phyloP scores from a whole-genome alignment of 306 rosid species.

The Quercus agrifolia region DNA sequence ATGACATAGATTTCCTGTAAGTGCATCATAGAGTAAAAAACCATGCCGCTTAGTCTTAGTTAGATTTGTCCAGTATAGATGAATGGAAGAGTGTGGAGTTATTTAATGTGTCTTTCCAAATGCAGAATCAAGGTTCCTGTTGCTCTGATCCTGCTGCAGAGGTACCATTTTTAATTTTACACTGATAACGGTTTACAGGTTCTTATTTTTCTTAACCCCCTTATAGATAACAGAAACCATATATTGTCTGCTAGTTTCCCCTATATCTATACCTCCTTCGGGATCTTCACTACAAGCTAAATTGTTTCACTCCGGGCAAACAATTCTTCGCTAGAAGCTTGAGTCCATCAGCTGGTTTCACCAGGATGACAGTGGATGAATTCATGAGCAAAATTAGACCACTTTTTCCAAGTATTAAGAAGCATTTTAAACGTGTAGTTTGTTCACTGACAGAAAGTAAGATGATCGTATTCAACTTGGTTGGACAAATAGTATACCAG shows the following conservation, averaged over 20 bases:
- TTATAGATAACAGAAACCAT: neutral
- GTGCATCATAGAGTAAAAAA: neutral
- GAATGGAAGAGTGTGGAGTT: neutral
- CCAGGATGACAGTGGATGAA: constrained; percentile 20
- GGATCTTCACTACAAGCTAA: constrained; percentile 37
- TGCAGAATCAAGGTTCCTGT: constrained; percentile 31
- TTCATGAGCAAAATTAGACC: constrained; percentile 22
- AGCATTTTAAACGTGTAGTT: constrained; percentile 26
- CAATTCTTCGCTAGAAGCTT: constrained; percentile 20
- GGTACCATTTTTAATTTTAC: constrained; percentile 20
- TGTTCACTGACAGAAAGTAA: constrained; percentile 23
- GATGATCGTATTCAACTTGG: neutral
- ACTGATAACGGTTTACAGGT: neutral
- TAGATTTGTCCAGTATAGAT: neutral
- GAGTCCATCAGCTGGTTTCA: constrained; percentile 26
- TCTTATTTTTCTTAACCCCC: neutral
- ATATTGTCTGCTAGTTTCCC: constrained; percentile 25
- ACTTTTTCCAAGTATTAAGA: constrained; percentile 31
- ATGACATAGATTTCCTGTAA: neutral
- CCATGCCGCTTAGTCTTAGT: neutral
- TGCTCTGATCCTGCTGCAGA: constrained; percentile 34
- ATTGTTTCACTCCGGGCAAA: constrained; percentile 29
- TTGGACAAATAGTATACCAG: neutral
- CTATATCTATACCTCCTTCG: constrained; percentile 33
- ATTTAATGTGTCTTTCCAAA: constrained; percentile 2